Conservation (phyloP, 176 grass and related monocot species). For the Juncus effusus region DNA sequence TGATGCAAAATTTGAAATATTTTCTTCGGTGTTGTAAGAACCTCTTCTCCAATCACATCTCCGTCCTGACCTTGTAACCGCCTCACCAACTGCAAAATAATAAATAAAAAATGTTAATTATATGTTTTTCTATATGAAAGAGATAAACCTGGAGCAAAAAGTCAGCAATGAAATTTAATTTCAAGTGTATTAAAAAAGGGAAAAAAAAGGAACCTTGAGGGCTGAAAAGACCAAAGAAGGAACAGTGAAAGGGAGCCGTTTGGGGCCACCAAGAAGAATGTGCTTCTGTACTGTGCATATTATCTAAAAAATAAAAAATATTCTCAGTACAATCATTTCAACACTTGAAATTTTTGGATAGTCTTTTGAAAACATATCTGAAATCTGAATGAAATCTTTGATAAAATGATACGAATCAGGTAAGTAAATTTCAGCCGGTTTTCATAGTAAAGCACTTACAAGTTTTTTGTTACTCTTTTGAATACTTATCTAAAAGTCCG, state of each 20-base stretch:
- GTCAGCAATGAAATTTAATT: conserved; percentile 1
- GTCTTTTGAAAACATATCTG: too few species aligned
- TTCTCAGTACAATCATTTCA: too few species aligned
- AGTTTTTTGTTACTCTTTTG: too few species aligned
- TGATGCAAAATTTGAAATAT: conserved; percentile 98
- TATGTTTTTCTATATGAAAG: not conserved
- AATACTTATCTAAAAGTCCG: too few species aligned
- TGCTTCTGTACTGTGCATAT: conserved; percentile 92
- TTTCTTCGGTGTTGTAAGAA: conserved; percentile 87
- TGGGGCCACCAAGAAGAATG: conserved; percentile 89
- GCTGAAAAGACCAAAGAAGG: conserved; percentile 82
- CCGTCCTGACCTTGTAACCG: conserved; percentile 93
- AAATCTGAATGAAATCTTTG: too few species aligned
- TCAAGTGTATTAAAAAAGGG: conserved; percentile 15
- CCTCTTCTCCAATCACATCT: conserved; percentile 79
- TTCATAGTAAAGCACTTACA: too few species aligned
- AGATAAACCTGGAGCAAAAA: conserved; percentile 9
- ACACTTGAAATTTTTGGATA: too few species aligned
- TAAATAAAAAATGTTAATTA: not conserved
- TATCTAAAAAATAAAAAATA: conserved; percentile 53
- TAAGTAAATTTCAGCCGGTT: too few species aligned
- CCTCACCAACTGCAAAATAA: conserved; percentile 80
- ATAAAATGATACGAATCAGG: too few species aligned
- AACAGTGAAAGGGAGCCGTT: conserved; percentile 81
- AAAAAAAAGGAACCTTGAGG: conserved; percentile 61